Base-by-base conservation (phyloP, 768 basidiomycete species). In the Russula sp. region DNA sequence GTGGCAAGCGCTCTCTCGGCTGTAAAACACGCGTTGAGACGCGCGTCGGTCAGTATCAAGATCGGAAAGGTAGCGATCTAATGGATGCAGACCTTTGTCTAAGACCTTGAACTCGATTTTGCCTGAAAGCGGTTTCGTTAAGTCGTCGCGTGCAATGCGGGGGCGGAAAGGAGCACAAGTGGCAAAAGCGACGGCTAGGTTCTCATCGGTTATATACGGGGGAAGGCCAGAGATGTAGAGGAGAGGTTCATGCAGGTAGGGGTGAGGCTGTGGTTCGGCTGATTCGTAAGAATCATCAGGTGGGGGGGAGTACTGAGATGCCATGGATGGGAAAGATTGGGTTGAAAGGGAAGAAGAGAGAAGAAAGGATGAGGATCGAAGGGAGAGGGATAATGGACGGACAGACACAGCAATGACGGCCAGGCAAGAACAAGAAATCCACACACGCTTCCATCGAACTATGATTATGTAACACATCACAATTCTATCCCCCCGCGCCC, bases 1-100 rank as follows among this genome's bases (percentile, higher is more conserved):
- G 87, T 93, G 14, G 91, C 86, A 29, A 94, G 78, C 14, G 93
- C 93, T 73, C 92, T 93, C 75, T 93, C 91, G 65, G 93, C 93
- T 93, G 74, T 18, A 58, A 56, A 50, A 56, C 53, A 58, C 65
- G 64, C 64, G 56, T 65, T 59, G 22, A 64, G 43, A 54, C 47
- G 55, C 51, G 59, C 46, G 18, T 46, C 48, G 54, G 55, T 48
- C 22, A 53, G 48, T 8, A n/a, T 11, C 46, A 46, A 41, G 29
- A 53, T 36, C 29, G 35, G n/a, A 47, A 38, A 35, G 39, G 41
- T 32, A 51, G 63, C 11, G 43, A 25, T 49, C 47, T 41, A 50
- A 67, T 48, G 51, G 35, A 42, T 25, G 43, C 16, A 25, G 14
- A 90, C 90, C 90, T 79, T 85, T 88, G 70, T 89, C 87, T 49